Base-by-base conservation (phyloP, 106 monocot genomes). In the Chionographis japonica region DNA sequence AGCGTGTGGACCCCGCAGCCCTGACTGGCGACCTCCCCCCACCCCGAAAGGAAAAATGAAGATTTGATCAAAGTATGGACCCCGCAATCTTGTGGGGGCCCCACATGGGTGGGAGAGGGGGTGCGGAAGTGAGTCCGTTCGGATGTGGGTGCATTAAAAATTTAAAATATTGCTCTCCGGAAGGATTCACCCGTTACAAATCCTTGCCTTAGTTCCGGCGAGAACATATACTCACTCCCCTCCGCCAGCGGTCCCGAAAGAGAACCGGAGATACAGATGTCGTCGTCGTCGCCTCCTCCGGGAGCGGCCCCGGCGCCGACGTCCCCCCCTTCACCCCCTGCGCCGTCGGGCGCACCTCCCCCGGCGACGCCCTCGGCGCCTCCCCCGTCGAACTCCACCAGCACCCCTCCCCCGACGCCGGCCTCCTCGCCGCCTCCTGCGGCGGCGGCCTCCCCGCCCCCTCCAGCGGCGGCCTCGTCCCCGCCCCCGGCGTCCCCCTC, bases 401-500 rank as follows among this genome's bases (percentile, higher is more conserved):
- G 46, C 46, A 46, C 46, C 46, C 8, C 46, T 10, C 46, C 8
- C 8, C 9, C 46, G 27, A 62, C n/a, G 4, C 2, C n/a, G 10
- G 0, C 40, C 10, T 51, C 51, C 36, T 56, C 63, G 27, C 42
- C 75, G 12, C 18, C 75, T 19, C 14, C 75, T 8, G 41, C 68
- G 52, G 15, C 61, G 37, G 6, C 68, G 14, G 17, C 68, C 19
- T 4, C 61, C 6, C 37, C 71, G 49, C 14, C 16, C 8, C 12
- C 67, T 4, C 63, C 75, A 2, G 8, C 61, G 2, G 57, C 74
- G 3, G 4, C 50, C 1, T 18, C 74, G 4, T 10, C 61, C 3
- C 59, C 78, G 2, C 36, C 72, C 4, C 72, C 82, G 1, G 18
- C 65, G 9, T 13, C 35, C 3, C 20, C 71, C 2, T 52, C 72